These are phyloP conservation scores for Phyllosticta capitalensis DNA, from an alignment of 2,329 filamentous ascomycete genomes.

Conservation along the genomic window DNA sequence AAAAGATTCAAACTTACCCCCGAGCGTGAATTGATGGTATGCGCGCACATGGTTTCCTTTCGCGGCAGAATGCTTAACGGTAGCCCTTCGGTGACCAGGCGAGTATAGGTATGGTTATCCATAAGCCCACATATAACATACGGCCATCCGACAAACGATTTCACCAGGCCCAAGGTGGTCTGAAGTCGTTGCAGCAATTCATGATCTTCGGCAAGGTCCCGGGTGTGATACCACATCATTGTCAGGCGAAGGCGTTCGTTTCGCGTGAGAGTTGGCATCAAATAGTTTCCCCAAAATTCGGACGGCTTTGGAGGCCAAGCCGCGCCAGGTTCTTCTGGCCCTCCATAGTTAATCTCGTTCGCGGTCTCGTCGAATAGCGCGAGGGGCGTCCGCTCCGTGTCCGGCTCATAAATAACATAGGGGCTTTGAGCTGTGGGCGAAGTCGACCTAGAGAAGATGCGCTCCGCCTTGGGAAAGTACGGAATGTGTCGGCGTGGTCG, in stretches of 20 bases:
- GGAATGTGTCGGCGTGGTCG: not conserved
- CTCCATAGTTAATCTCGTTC: conserved; percentile 2
- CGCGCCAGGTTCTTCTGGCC: not conserved
- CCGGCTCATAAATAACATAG: not conserved
- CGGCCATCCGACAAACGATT: conserved; percentile 37
- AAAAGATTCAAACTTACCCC: conserved; percentile 18
- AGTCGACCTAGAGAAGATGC: not conserved
- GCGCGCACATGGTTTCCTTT: conserved; percentile 37
- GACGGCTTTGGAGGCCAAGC: conserved; percentile 14
- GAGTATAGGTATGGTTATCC: conserved; percentile 29
- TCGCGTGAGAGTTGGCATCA: conserved; percentile 26
- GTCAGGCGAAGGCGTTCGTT: conserved; percentile 31
- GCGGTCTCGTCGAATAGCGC: conserved; percentile 3
- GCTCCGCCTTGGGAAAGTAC: conserved; percentile 12
- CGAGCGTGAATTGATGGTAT: conserved; percentile 31
- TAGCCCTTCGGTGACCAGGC: conserved; percentile 34
- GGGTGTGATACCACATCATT: conserved; percentile 38
- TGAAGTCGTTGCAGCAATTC: conserved; percentile 35
- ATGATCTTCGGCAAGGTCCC: conserved; percentile 29
- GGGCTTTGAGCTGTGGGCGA: not conserved
- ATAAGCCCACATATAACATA: conserved; percentile 29
- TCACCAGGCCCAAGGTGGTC: conserved; percentile 33
- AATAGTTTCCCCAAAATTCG: conserved; percentile 20
- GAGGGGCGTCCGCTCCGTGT: conserved; percentile 3
- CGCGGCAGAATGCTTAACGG: conserved; percentile 35